phyloP scores from a whole-genome alignment of 2,329 filamentous ascomycete genomes.

The Madurella fahalii region DNA sequence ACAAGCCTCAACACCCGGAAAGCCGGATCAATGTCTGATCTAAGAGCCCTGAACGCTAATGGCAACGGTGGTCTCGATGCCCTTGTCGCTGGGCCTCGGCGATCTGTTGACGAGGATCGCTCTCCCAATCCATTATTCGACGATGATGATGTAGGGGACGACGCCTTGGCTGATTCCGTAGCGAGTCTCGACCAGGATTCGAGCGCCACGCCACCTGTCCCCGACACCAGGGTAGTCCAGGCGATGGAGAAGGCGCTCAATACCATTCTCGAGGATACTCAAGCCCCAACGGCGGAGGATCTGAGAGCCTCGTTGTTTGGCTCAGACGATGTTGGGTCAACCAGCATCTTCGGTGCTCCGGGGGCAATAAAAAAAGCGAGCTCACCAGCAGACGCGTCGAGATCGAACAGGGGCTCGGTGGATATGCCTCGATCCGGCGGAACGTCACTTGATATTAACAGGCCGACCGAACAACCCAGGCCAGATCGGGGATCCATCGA shows the following conservation, averaged over 20 bases:
- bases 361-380: constrained; percentile 24
- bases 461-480: not conserved
- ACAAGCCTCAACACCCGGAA: constrained; percentile 34
- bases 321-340: constrained; percentile 39
- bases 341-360: constrained; percentile 45
- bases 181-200: constrained; percentile 74
- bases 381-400: not conserved
- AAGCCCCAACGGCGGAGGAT: constrained; percentile 59
- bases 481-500: constrained; percentile 10
- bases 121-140: constrained; percentile 62
- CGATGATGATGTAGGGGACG: constrained; percentile 72
- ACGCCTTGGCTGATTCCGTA: constrained; percentile 66
- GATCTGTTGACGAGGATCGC: constrained; percentile 65
- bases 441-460: constrained; percentile 3
- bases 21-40: constrained; percentile 46
- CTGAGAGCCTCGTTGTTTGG: constrained; percentile 65
- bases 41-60: constrained; percentile 38
- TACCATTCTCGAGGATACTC: constrained; percentile 82
- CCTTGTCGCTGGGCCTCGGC: constrained; percentile 43
- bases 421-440: constrained; percentile 1
- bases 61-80: constrained; percentile 38
- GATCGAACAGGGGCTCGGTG: constrained; percentile 1
- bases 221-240: constrained; percentile 78
- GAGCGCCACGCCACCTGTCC: constrained; percentile 47
- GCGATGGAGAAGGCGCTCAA: constrained; percentile 90